Evolutionary conservation across 306 rosid species (phyloP).

Genomic region (Sicyos baderoa): DNA sequence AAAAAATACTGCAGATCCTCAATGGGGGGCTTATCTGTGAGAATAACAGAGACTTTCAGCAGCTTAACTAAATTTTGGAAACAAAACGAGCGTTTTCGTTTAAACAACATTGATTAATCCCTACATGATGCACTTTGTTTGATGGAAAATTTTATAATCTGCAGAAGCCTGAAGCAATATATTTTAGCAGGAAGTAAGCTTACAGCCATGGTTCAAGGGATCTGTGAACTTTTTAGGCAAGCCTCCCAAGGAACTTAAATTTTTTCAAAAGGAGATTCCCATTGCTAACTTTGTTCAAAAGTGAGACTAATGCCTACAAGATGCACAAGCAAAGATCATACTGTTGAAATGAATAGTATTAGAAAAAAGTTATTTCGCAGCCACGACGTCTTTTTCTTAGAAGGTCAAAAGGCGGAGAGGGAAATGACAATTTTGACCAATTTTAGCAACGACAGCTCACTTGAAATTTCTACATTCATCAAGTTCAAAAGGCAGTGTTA

Average conservation of each 20-base stretch:
- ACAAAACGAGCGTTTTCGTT: background rate
- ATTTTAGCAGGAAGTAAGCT: constrained; percentile 3
- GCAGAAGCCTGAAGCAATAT: background rate
- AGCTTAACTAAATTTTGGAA: constrained; percentile 12
- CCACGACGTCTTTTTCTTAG: background rate
- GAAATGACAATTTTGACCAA: background rate
- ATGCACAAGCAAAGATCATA: constrained; percentile 1
- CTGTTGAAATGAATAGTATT: background rate
- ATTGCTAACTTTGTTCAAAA: background rate
- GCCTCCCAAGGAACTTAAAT: background rate
- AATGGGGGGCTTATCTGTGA: constrained; percentile 83
- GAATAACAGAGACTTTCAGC: constrained; percentile 16
- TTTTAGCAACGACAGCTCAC: background rate
- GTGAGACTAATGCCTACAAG: background rate
- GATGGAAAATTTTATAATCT: background rate
- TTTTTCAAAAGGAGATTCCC: background rate
- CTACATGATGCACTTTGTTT: background rate
- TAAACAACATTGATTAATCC: background rate
- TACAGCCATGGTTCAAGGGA: constrained; percentile 1
- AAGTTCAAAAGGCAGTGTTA: background rate
- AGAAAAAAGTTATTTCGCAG: background rate
- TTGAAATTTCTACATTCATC: background rate
- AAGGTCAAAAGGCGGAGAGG: background rate
- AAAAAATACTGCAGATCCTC: constrained; percentile 93
- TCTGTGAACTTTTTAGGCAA: background rate